These are phyloP conservation scores for Diversispora eburnea DNA, from an alignment of 192 early-diverging fungal species.

Conservation along the genomic window DNA sequence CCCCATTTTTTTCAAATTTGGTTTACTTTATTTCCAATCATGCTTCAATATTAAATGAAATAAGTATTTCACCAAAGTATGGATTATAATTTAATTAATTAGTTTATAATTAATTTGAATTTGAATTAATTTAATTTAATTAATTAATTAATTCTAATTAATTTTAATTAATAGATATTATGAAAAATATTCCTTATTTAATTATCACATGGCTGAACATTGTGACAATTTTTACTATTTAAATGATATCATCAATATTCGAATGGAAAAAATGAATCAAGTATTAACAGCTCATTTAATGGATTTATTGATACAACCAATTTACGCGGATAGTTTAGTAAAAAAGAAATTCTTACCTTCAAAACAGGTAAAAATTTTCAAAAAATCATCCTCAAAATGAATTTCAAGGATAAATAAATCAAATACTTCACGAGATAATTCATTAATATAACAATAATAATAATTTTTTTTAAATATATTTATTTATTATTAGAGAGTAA, in stretches of 20 bases:
- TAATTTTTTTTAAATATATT: no score
- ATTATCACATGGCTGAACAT: conserved; percentile 58
- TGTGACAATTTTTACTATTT: conserved; percentile 62
- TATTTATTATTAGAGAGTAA: conserved; percentile 21
- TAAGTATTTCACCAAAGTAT: conserved; percentile 36
- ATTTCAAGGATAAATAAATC: neutral
- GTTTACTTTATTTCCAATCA: conserved; percentile 45
- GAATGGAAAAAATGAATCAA: conserved; percentile 53
- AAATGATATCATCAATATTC: conserved; percentile 57
- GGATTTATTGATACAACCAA: conserved; percentile 36
- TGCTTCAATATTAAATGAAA: conserved; percentile 32
- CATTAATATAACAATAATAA: no score
- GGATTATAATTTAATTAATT: neutral
- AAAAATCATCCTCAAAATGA: neutral
- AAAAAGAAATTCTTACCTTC: conserved; percentile 7
- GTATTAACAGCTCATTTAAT: conserved; percentile 37
- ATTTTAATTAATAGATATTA: conserved; percentile 21
- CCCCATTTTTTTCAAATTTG: conserved; percentile 44
- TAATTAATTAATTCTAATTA: no score
- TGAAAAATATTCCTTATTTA: conserved; percentile 38
- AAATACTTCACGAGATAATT: no score
- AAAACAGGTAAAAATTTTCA: neutral
- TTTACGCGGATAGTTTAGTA: conserved; percentile 39
- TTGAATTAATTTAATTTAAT: neutral
- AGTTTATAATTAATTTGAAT: neutral